phyloP scores from a whole-genome alignment of 129 eudicot species.

The Flaveria linearis region DNA sequence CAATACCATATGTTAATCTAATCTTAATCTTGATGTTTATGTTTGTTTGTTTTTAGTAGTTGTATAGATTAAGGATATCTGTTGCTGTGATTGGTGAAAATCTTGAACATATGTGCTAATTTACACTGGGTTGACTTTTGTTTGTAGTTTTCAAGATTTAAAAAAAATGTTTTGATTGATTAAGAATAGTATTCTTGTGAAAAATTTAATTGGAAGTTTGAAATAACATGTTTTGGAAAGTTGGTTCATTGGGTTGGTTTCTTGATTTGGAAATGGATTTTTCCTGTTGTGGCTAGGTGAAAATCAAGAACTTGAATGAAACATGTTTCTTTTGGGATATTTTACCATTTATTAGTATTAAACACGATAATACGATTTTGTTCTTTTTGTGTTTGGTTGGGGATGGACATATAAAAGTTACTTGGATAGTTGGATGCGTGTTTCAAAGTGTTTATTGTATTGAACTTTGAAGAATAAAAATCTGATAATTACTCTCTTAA shows the following conservation, averaged over 20 bases:
- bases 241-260: neutral
- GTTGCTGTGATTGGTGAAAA: neutral
- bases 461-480: neutral
- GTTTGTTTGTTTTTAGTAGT: constrained; percentile 14
- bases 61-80: neutral
- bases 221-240: neutral
- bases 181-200: neutral
- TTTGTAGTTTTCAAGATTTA: neutral
- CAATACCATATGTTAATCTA: constrained; percentile 8
- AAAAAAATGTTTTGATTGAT: neutral
- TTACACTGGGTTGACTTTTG: constrained; percentile 8
- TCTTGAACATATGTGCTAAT: constrained; percentile 17
- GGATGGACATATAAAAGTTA: neutral
- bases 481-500: too few species aligned
- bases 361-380: neutral
- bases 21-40: neutral
- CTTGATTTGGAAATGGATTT: neutral
- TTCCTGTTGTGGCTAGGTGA: neutral
- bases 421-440: neutral
- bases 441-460: neutral
- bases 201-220: neutral
- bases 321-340: constrained; percentile 3
- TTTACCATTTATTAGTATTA: neutral
- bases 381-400: neutral
- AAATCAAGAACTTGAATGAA: neutral